These are phyloP conservation scores for Botrytis hyacinthi DNA, from an alignment of 2,329 filamentous ascomycete genomes.

Conservation along the genomic window DNA sequence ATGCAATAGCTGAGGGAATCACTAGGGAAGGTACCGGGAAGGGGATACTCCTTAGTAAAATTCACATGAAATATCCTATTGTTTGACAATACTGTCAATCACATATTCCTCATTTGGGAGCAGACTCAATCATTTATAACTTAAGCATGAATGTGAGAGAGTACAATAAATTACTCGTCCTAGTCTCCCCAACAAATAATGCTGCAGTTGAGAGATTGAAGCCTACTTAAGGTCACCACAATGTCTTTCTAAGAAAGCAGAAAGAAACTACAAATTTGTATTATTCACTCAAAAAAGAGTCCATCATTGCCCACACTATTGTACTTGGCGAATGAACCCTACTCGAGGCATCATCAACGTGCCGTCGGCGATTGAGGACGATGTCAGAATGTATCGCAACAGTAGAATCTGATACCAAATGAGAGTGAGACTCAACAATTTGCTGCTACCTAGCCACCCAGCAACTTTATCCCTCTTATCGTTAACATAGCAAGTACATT, in stretches of 20 bases:
- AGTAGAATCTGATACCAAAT: background rate
- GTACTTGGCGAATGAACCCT: background rate
- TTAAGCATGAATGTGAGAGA: background rate
- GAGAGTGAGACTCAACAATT: background rate
- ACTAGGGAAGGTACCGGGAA: background rate
- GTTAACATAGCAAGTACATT: background rate
- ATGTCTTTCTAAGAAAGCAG: background rate
- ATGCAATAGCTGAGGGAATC: conserved; percentile 12
- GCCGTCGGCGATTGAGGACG: background rate
- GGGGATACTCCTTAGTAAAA: too few species aligned
- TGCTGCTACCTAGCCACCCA: background rate
- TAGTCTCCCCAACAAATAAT: background rate
- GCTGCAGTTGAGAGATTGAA: background rate
- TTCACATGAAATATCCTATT: background rate
- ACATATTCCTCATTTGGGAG: background rate
- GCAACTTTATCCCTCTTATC: background rate
- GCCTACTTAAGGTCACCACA: background rate
- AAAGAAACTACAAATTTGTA: background rate
- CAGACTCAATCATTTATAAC: background rate
- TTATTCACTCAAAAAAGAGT: background rate
- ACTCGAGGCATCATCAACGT: background rate
- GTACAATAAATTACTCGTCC: background rate
- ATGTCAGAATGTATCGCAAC: background rate
- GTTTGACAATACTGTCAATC: background rate
- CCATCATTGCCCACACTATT: too few species aligned